Base-by-base conservation (phyloP, 1,284 basidiomycete genomes). In the Ceratobasidium sp. region DNA sequence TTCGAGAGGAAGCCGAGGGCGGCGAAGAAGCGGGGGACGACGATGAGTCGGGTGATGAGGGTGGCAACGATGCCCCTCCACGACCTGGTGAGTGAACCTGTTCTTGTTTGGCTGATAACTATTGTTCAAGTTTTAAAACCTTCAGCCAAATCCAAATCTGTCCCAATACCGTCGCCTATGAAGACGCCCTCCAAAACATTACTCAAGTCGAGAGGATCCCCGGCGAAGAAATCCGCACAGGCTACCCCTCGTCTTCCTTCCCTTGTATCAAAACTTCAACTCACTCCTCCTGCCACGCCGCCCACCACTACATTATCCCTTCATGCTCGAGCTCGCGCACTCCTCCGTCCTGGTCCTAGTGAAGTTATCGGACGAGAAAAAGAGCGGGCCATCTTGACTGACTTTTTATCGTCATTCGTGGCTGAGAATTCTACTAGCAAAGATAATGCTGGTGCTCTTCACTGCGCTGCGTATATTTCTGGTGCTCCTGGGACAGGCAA, bases 401-500 rank as follows among this genome's bases (percentile, higher is more conserved):
- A 84, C n/a, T 94, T 93, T 81, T 80, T 93, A 77, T 80, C 83
- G 29, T 82, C 84, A 4, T 88, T 90, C 81, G 77, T 89, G 60
- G 78, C 82, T 31, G 75, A 78, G 77, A 33, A 79, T 79, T n/a
- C 76, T 79, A 41, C 11, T 29, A 44, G 80, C 80, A 65, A 19
- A 79, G 80, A 53, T 80, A 80, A 27, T 78, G 80, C 27, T 79
- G 79, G 11, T 78, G 81, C 19, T 84, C 85, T 17, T 85, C 86
- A 36, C 84, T 94, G 69, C 8, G 67, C 67, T 29, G 67, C 67
- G 36, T 94, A 93, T 80, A 89, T 94, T 66, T 94, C 93, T 19
- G 93, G 93, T 36, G 86, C 91, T 0, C 93, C 93, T 17, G 93
- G 93, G 0, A 92, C 92, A 5, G 93, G 93, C 33, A 94, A 94